Conservation (phyloP, 2,329 filamentous ascomycete species). For the Arthrobotrys entomopaga region DNA sequence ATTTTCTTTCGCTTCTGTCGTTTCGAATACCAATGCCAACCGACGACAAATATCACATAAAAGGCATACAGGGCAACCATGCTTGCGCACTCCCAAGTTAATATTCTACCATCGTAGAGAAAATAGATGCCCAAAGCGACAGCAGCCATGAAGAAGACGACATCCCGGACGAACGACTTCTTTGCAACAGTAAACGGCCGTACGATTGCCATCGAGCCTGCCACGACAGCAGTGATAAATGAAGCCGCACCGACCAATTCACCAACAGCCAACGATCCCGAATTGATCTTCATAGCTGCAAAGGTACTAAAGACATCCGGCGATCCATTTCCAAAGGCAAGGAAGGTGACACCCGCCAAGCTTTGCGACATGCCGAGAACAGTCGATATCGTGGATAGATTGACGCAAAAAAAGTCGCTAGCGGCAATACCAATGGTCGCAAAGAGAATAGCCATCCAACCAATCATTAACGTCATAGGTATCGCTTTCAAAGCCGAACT, state of each 20-base stretch:
- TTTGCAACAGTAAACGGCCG: slow-evolving; percentile 90
- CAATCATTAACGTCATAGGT: slow-evolving; percentile 79
- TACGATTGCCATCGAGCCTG: slow-evolving; percentile 97
- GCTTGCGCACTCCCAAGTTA: slow-evolving; percentile 84
- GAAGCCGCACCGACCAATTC: slow-evolving; percentile 93
- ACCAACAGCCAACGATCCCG: slow-evolving; percentile 93
- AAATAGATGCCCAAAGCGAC: slow-evolving; percentile 88
- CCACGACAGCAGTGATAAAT: slow-evolving; percentile 96
- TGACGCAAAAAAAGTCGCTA: slow-evolving; percentile 98
- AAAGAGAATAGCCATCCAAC: slow-evolving; percentile 90
- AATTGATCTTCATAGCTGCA: slow-evolving; percentile 95
- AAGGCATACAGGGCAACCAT: slow-evolving; percentile 94
- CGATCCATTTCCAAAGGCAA: slow-evolving; percentile 97
- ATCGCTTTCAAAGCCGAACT: slow-evolving; percentile 71
- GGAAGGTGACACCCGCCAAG: slow-evolving; percentile 86
- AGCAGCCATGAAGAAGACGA: slow-evolving; percentile 89
- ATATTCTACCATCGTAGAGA: slow-evolving; percentile 82
- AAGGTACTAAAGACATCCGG: slow-evolving; percentile 99
- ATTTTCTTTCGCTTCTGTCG: slow-evolving; percentile 65
- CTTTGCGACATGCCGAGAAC: slow-evolving; percentile 92
- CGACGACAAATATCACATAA: slow-evolving; percentile 87
- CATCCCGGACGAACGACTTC: slow-evolving; percentile 89
- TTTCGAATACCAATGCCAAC: slow-evolving; percentile 87
- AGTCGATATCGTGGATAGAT: slow-evolving; percentile 89
- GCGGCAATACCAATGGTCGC: slow-evolving; percentile 97